Evolutionary conservation across 768 basidiomycete species (phyloP).

Genomic region (Botryobasidium botryosum): DNA sequence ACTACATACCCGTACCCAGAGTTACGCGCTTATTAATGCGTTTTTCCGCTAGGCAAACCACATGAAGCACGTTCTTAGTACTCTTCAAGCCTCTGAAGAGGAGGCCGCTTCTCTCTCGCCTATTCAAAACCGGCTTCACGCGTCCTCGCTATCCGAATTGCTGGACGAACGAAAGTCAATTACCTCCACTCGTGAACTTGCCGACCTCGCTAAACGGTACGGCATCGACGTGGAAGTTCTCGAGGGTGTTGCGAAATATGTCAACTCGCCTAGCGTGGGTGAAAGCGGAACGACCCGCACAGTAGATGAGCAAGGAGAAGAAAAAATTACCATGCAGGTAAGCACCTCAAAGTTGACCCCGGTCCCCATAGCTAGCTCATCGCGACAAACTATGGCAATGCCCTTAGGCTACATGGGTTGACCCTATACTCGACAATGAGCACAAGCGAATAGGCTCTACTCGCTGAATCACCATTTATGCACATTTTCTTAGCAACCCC

Average conservation of each 20-base stretch:
- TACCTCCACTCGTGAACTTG: conserved; percentile 26
- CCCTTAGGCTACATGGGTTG: background rate
- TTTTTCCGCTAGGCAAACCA: conserved; percentile 16
- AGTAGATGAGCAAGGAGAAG: conserved; percentile 39
- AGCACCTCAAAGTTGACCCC: too few species aligned
- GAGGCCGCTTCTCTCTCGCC: conserved; percentile 29
- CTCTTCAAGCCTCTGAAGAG: conserved; percentile 37
- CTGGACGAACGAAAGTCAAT: conserved; percentile 45
- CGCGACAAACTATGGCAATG: too few species aligned
- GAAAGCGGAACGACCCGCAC: conserved; percentile 27
- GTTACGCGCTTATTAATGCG: background rate
- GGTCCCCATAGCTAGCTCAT: too few species aligned
- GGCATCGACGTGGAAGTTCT: conserved; percentile 37
- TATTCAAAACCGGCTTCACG: conserved; percentile 38
- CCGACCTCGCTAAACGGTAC: conserved; percentile 35
- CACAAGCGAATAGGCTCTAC: background rate
- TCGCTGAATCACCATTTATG: background rate
- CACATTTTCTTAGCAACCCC: background rate
- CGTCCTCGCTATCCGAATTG: conserved; percentile 34
- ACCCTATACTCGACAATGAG: background rate
- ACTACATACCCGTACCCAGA: background rate
- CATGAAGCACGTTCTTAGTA: conserved; percentile 32
- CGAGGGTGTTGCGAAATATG: conserved; percentile 33
- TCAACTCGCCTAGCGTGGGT: conserved; percentile 50
- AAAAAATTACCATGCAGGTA: conserved; percentile 34